Conservation (phyloP, 2,329 filamentous ascomycete species). For the Pyrenophora tritici-repentis region DNA sequence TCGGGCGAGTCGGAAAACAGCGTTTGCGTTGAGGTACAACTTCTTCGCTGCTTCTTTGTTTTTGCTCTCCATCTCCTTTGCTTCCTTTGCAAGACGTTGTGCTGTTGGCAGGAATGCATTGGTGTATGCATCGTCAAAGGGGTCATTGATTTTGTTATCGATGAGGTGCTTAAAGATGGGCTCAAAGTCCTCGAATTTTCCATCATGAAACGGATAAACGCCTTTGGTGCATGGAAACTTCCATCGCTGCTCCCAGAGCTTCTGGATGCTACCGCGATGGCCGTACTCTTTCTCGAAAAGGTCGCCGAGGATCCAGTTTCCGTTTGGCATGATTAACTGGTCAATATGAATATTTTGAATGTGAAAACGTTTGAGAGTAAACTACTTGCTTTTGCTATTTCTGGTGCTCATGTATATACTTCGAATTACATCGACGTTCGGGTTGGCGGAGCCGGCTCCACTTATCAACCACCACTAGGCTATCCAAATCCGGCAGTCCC, state of each 20-base stretch:
- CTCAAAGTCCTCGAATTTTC: slow-evolving; percentile 68
- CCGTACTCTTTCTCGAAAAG: slow-evolving; percentile 46
- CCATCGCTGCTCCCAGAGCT: slow-evolving; percentile 43
- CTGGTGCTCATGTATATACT: slow-evolving; percentile 8
- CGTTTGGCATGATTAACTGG: slow-evolving; percentile 27
- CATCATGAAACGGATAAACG: slow-evolving; percentile 76
- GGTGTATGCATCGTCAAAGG: slow-evolving; percentile 68
- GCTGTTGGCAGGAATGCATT: slow-evolving; percentile 64
- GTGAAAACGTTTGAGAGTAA: neutral
- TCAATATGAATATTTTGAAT: neutral
- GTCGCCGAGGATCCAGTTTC: slow-evolving; percentile 44
- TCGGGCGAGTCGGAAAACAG: slow-evolving; percentile 72
- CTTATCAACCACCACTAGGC: neutral
- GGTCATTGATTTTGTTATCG: slow-evolving; percentile 65
- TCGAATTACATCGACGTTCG: no score
- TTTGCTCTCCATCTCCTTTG: slow-evolving; percentile 26
- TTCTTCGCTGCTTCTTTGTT: slow-evolving; percentile 60
- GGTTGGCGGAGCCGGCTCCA: slow-evolving; percentile 24
- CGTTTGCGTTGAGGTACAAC: slow-evolving; percentile 70
- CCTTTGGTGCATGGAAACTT: slow-evolving; percentile 47
- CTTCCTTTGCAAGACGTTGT: slow-evolving; percentile 59
- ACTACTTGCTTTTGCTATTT: neutral
- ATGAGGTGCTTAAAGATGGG: slow-evolving; percentile 55
- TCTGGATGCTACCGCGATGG: slow-evolving; percentile 40
- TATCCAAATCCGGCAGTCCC: neutral